Base-by-base conservation (phyloP, 176 grass and related monocot species). In the Oryza glumipatula region DNA sequence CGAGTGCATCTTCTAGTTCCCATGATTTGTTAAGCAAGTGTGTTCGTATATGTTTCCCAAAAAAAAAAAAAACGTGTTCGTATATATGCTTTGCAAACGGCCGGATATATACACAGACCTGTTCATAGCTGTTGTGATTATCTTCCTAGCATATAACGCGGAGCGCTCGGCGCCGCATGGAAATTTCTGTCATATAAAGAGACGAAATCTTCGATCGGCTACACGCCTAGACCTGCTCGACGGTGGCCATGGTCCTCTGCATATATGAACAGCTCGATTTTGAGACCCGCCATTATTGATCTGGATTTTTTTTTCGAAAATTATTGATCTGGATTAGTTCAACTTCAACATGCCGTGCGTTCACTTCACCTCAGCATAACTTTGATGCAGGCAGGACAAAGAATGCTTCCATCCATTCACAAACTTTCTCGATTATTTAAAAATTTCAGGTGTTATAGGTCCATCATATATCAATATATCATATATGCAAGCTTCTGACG, bases 281-380 rank as follows among this genome's bases (percentile, higher is more conserved):
- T 15, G 43, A 67, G 26, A 71, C 24, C 46, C 41, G 48, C 64
- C 28, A 44, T 72, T 65, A 39, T 49, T 48, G 49, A 5, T 54
- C 60, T 56, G 58, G 68, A 58, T 44, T 44, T 44, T 44, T 44
- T 44, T 44, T 9, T 9, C 9, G 43, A 44, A 44, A 44, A 44
- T 44, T 44, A 44, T 44, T 44, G 43, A 8, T 66, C 46, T 60
- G 47, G 60, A 61, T 23, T 63, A 23, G 54, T 58, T 74, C 22
- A 32, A 43, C 4, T 83, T 77, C 73, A 58, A 83, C 22, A 52
- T 79, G 58, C 3, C 67, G 0, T 67, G 80, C 44, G 79, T 33
- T 83, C 54, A 43, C 44, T 26, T 44, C 58, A 67, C n/a, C 69
- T 30, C 3, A 45, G 5, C 2, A 32, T 23, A 41, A 58, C 67